phyloP scores from a whole-genome alignment of 2,329 filamentous ascomycete genomes.

The Pestalotiopsis sp. region DNA sequence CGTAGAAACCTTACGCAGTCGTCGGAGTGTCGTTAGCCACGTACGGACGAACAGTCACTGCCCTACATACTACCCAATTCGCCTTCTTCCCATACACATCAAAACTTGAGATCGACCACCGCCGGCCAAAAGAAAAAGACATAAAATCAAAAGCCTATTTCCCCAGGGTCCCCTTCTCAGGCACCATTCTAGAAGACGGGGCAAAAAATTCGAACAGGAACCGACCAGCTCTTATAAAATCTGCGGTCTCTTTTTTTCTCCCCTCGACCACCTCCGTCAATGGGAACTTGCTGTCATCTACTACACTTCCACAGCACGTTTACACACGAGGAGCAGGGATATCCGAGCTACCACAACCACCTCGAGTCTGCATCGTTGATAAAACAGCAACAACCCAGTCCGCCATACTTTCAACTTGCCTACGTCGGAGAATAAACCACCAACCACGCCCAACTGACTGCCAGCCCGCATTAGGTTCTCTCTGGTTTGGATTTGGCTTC shows the following conservation, averaged over 20 bases:
- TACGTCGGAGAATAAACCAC: slow-evolving; percentile 2
- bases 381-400: neutral
- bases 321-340: neutral
- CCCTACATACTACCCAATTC: neutral
- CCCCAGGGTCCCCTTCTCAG: neutral
- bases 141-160: neutral
- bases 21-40: neutral
- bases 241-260: neutral
- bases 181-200: neutral
- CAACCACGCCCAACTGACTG: neutral
- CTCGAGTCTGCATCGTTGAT: neutral
- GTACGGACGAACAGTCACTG: neutral
- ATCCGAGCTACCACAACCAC: neutral
- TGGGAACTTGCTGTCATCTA: neutral
- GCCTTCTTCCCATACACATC: neutral
- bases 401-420: neutral
- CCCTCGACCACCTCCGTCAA: neutral
- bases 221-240: too few relatives aligned
- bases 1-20: neutral
- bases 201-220: neutral
- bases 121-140: neutral
- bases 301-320: neutral
- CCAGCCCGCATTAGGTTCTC: neutral
- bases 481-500: slow-evolving; percentile 1
- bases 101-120: neutral